phyloP scores from a whole-genome alignment of 2,329 filamentous ascomycete genomes.

The Ophiosphaerella korrae region DNA sequence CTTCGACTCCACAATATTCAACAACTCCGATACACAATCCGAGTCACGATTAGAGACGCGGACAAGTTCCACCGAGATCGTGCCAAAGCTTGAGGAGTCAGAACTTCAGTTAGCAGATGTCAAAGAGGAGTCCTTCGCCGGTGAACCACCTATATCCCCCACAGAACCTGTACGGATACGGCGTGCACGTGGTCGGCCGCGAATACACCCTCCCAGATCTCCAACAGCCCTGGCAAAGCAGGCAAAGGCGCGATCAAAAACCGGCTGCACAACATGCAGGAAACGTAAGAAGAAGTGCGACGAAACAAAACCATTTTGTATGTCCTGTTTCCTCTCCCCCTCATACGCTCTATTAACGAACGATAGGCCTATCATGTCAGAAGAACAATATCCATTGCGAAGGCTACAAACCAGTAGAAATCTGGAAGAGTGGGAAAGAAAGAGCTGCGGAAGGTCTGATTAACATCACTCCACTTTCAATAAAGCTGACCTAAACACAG shows the following conservation, averaged over 20 bases:
- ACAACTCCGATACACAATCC: slow-evolving; percentile 29
- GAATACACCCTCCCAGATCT: slow-evolving; percentile 74
- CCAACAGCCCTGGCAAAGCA: slow-evolving; percentile 68
- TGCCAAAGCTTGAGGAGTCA: slow-evolving; percentile 61
- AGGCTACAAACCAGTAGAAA: slow-evolving; percentile 83
- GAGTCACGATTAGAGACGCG: slow-evolving; percentile 33
- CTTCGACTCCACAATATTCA: slow-evolving; percentile 36
- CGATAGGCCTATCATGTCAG: slow-evolving; percentile 79
- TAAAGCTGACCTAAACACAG: slow-evolving; percentile 31
- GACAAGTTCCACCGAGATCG: slow-evolving; percentile 43
- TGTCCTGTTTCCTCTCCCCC: slow-evolving; percentile 4
- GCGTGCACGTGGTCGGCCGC: slow-evolving; percentile 71
- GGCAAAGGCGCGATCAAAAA: slow-evolving; percentile 72
- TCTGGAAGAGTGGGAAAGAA: slow-evolving; percentile 86
- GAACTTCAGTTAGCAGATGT: slow-evolving; percentile 51
- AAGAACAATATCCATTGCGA: slow-evolving; percentile 93
- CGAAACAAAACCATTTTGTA: slow-evolving; percentile 55
- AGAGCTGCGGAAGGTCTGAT: slow-evolving; percentile 66
- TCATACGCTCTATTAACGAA: slow-evolving; percentile 26
- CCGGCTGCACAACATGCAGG: slow-evolving; percentile 64
- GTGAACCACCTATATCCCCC: slow-evolving; percentile 41
- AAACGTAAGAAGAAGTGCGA: slow-evolving; percentile 67
- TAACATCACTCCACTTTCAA: neutral
- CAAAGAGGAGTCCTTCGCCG: slow-evolving; percentile 40
- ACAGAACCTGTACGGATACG: slow-evolving; percentile 46